Base-by-base conservation (phyloP, 257 asterid species). In the Perilla frutescens region DNA sequence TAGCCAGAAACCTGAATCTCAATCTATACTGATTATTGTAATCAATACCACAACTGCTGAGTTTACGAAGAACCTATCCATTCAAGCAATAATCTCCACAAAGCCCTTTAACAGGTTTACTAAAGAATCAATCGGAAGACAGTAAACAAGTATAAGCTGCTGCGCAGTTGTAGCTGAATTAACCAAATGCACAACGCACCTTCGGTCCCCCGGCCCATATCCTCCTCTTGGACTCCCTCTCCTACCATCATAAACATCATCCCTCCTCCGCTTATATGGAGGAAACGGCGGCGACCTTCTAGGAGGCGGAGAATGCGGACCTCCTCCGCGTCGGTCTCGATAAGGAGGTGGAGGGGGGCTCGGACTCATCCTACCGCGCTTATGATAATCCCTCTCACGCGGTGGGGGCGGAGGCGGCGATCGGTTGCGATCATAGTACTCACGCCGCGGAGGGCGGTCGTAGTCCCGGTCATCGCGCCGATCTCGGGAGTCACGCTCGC, bases 181-280 rank as follows among this genome's bases (percentile, higher is more conserved):
- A 64, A 77, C 40, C 39, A 37, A 67, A 60, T 66, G 14, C 55
- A 54, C 50, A 32, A 45, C 85, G 81, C 73, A 88, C 97, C 98
- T 91, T 61, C 97, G 87, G 77, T 91, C 94, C 29, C 91, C 95
- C 6, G 76, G 90, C 11, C 94, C 97, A 68, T 83, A 87, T 41
- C 93, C 98, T 74, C 96, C 98, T 82, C 97, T 88, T 26, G 93
- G 98, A 76, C 98, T 90, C 55, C 92, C 93, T 73, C 98, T 88
- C 79, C 98, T 79, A 40, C 94, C 94, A 75, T 89, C 97, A 76
- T 81, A 87, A 43, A 56, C 82, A 70, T 89, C 96, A 66, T 88
- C 96, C 77, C 96, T 88, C 67, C 97, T 87, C 59, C 97, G 81
- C 80, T 94, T 94, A 67, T 87, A 88, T 0, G 96, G 90, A 49